Conservation (phyloP, 2,329 filamentous ascomycete species). For the Xenosphaeropsis pyriputrescens region DNA sequence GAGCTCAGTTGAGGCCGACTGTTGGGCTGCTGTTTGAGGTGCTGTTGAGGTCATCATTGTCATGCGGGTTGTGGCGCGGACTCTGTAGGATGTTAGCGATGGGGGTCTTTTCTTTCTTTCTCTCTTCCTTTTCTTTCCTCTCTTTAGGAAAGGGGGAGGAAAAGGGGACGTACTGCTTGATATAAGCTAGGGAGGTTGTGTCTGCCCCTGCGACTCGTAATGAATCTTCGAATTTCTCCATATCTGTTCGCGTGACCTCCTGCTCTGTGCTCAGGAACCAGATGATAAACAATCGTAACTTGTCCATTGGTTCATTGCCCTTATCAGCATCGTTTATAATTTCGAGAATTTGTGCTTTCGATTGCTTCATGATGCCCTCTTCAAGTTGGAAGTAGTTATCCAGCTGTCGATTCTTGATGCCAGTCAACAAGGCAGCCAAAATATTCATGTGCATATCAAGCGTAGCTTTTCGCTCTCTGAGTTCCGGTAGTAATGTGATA, state of each 20-base stretch:
- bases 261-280: conserved; percentile 94
- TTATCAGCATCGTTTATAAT: conserved; percentile 69
- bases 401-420: conserved; percentile 87
- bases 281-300: conserved; percentile 87
- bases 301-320: conserved; percentile 74
- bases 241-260: conserved; percentile 68
- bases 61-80: conserved; percentile 92
- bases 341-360: conserved; percentile 77
- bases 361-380: conserved; percentile 83
- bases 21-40: conserved; percentile 38
- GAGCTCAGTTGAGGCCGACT: conserved; percentile 52
- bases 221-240: conserved; percentile 75
- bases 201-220: conserved; percentile 64
- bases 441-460: conserved; percentile 99
- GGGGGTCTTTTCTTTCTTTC: conserved; percentile 5
- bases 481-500: conserved; percentile 81
- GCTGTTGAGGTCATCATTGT: conserved; percentile 89
- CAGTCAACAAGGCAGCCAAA: conserved; percentile 56
- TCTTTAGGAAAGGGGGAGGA: neutral
- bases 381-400: conserved; percentile 96
- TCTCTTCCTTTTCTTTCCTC: too few relatives aligned
- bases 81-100: conserved; percentile 28
- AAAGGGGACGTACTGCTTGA: conserved; percentile 55
- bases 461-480: conserved; percentile 81
- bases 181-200: conserved; percentile 65